Evolutionary conservation across 2,329 filamentous ascomycete species (phyloP).

Genomic region (Sclerotiophoma versabilis): DNA sequence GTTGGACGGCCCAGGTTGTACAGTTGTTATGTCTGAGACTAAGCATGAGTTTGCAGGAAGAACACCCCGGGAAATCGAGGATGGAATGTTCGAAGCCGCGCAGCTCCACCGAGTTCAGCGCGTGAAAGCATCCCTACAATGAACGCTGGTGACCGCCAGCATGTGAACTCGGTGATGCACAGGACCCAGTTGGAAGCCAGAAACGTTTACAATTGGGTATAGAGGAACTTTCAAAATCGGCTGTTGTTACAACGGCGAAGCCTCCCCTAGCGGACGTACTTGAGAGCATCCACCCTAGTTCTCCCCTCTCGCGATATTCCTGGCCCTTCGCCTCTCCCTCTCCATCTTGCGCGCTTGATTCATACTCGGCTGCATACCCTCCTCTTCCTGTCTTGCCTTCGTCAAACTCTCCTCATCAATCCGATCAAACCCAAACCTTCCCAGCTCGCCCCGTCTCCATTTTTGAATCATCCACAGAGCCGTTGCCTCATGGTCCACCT

Average conservation of each 20-base stretch:
- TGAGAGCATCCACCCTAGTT: slow-evolving; percentile 8
- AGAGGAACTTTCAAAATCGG: not conserved
- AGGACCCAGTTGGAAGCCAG: not conserved
- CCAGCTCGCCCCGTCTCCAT: slow-evolving; percentile 80
- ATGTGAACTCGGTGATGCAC: not conserved
- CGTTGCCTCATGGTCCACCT: slow-evolving; percentile 73
- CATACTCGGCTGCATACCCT: slow-evolving; percentile 62
- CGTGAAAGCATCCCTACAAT: not conserved
- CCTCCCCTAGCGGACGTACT: not conserved
- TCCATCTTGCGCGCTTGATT: slow-evolving; percentile 73
- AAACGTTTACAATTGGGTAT: not conserved
- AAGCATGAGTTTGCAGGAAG: not conserved
- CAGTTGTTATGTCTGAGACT: not conserved
- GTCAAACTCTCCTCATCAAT: slow-evolving; percentile 68
- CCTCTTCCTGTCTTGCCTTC: slow-evolving; percentile 56
- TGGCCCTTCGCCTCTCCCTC: slow-evolving; percentile 59
- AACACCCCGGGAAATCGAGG: not conserved
- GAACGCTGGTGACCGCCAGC: not conserved
- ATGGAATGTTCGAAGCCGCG: not conserved
- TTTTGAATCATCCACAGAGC: slow-evolving; percentile 82
- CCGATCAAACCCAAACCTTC: slow-evolving; percentile 80
- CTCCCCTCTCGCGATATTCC: slow-evolving; percentile 33
- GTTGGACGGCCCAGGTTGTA: not conserved
- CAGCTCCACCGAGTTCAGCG: not conserved
- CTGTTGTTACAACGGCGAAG: not conserved